Base-by-base conservation (phyloP, 208 protist genomes). In the Leishmania major region DNA sequence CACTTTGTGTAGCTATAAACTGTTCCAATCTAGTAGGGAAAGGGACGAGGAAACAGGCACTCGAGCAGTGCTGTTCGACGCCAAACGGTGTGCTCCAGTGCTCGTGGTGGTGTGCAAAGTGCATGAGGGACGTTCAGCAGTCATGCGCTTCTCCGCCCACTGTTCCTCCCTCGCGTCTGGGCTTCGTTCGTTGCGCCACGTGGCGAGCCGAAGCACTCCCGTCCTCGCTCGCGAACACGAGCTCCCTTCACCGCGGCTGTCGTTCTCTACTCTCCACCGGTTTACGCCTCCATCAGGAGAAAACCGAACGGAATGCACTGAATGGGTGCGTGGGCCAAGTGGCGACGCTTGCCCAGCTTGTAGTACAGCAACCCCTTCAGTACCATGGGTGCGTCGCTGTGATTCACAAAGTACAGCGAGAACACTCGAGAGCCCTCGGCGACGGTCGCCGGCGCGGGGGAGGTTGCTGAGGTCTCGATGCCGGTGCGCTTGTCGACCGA, bases 301-400 rank as follows among this genome's bases (percentile, higher is more conserved):
- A 87, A 88, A 0, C 88, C 90, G 66, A 97, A 96, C 13, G 94
- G 84, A 53, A 97, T 91, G 62, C 85, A 89, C 31, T 83, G 84
- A n/a, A 96, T 87, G 6, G 90, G 84, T 28, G 84, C 83, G 6
- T 67, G 86, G 25, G 77, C 62, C 4, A 89, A 49, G 2, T 88
- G 60, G 59, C 81, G 79, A 43, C 78, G 80, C 4, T 86, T 84
- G 6, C 83, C 90, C 11, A 93, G 43, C 62, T 90, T 91, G 79
- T 96, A 97, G 77, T 95, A 95, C 8, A 97, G 78, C 49, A 95
- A 47, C 6, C 94, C 94, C 80, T 97, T 97, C 83, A 97, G 81
- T 31, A 95, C 83, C 40, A 82, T 86, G 1, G 90, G 89, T 31
- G 84, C 87, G 60, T 95, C 89, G 35, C 79, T 87, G 43, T 82